Base-by-base conservation (phyloP, 1,284 basidiomycete genomes). In the Microbotryum intermedium region DNA sequence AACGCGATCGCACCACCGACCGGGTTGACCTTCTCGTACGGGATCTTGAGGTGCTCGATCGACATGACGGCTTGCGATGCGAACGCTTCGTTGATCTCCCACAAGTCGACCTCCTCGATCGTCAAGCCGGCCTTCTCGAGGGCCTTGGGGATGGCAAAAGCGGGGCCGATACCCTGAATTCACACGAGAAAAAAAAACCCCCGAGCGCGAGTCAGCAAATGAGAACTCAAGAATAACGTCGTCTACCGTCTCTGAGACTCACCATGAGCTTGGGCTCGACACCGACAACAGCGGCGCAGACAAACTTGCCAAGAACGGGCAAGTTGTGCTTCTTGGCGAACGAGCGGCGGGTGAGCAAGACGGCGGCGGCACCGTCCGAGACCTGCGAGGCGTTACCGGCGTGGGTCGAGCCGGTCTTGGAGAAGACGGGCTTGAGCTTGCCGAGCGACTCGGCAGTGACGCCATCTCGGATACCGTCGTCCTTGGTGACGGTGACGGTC, bases 351-450 rank as follows among this genome's bases (percentile, higher is more conserved):
- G 90, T 82, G 59, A 97, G 84, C 58, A 98, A 77, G 53, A 97
- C 92, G 0, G 93, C 93, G 52, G 93, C 91, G 25, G 94, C 94
- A 64, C 94, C 94, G 72, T 99, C 95, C n/a, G 90, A 92, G 51
- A 98, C 84, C 57, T 66, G 66, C 28, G 60, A 68, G 28, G 66
- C 65, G 62, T 64, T 65, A 51, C 81, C 81, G 51, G 94, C 95
- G 73, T 95, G 91, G 2, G 95, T 97, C 21, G 81, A 77, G n/a
- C 95, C 95, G 46, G 85, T 83, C 77, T 89, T 87, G 61, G 79
- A 76, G 78, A 98, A 98, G 8, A 90, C 88, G 10, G 94, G 90
- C 80, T 94, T 97, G 71, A 98, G 82, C 81, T 95, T 97, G 57
- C 77, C 76, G 58, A 98, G 79, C 67, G 83, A 85, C 79, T 92